Evolutionary conservation across 1,139 yeast species (phyloP).

Genomic region (Candida glucosophila): DNA sequence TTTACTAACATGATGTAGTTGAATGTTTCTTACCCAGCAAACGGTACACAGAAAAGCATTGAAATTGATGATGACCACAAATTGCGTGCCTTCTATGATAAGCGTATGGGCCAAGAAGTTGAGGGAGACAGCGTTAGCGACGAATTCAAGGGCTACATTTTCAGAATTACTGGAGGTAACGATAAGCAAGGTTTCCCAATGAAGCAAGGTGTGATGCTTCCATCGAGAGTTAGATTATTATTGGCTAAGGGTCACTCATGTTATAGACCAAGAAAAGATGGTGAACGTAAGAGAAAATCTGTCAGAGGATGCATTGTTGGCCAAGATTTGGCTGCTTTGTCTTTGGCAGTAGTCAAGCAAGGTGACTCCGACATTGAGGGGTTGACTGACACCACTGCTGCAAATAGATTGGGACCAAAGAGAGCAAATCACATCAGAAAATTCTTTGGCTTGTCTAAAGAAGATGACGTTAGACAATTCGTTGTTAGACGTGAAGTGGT

Average conservation of each 20-base stretch:
- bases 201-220: conserved; percentile 99
- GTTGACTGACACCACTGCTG: conserved; percentile 87
- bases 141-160: conserved; percentile 98
- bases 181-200: conserved; percentile 99
- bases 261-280: conserved; percentile 99
- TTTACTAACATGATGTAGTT: conserved; percentile 41
- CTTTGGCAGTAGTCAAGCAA: conserved; percentile 92
- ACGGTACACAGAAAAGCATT: conserved; percentile 98
- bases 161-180: conserved; percentile 99
- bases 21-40: conserved; percentile 99
- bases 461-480: conserved; percentile 89
- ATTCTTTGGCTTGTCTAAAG: conserved; percentile 97
- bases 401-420: conserved; percentile 99
- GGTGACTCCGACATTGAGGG: conserved; percentile 96
- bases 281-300: conserved; percentile 99
- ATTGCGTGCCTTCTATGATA: conserved; percentile 96
- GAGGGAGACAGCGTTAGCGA: conserved; percentile 98
- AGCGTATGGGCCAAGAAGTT: conserved; percentile 99
- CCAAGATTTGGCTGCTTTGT: conserved; percentile 91
- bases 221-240: conserved; percentile 97
- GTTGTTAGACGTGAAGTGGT: conserved; percentile 97
- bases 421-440: conserved; percentile 99
- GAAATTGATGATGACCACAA: conserved; percentile 99
- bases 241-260: conserved; percentile 93
- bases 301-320: conserved; percentile 99